Percentiles rank a stretch among this genome's conserved stretches.
These are phyloP conservation scores for Picea abies DNA, from an alignment of 83 land plant species.

Conservation along the genomic window DNA sequence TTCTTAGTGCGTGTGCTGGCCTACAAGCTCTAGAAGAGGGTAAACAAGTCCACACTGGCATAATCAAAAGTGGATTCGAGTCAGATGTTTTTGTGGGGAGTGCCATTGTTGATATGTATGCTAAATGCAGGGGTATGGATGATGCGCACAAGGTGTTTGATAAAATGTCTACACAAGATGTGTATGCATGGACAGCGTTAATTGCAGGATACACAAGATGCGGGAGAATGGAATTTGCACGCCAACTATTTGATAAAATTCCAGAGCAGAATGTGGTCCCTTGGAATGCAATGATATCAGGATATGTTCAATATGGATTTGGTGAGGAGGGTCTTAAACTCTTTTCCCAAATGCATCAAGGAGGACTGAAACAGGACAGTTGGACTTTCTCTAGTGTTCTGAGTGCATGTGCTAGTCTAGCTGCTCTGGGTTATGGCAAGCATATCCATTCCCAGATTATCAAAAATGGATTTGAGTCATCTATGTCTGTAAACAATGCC, in stretches of 20 bases:
- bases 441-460: constrained; percentile 8
- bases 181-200: constrained; percentile 42
- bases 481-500: constrained; percentile 24
- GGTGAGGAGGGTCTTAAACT: constrained; percentile 3
- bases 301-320: background rate
- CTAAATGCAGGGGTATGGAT: background rate
- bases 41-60: constrained; percentile 24
- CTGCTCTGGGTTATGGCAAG: constrained; percentile 20
- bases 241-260: constrained; percentile 35
- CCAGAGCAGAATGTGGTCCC: constrained; percentile 14
- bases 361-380: background rate
- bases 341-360: constrained; percentile 23
- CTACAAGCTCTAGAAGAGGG: constrained; percentile 20
- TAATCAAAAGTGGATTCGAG: constrained; percentile 14
- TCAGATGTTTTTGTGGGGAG: constrained; percentile 15
- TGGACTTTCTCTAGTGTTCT: constrained; percentile 18
- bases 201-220: constrained; percentile 35
- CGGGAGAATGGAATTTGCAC: constrained; percentile 39
- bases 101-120: constrained; percentile 15
- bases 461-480: no score
- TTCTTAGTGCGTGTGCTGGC: constrained; percentile 22
- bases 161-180: constrained; percentile 27
- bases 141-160: constrained; percentile 32
- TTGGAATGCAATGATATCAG: constrained; percentile 34
- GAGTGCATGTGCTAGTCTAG: constrained; percentile 19